Percentiles rank a stretch among this genome's conserved stretches.
Conservation (phyloP, 345 rosid genomes). For the Populus alba region DNA sequence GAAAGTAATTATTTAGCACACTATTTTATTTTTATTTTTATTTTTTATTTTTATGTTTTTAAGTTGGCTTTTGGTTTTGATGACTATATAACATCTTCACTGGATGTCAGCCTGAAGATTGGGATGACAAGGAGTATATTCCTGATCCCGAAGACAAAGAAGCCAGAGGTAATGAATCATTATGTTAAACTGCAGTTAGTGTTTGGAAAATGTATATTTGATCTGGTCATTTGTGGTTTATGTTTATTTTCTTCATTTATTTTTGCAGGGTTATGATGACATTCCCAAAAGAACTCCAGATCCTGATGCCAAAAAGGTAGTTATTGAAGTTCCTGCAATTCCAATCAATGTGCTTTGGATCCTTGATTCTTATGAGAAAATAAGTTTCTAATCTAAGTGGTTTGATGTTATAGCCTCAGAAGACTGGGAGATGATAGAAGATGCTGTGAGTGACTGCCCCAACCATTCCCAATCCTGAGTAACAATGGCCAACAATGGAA, state of each 20-base stretch:
- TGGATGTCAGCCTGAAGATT: conserved; percentile 82
- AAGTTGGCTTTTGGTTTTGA: not conserved
- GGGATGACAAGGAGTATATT: conserved; percentile 91
- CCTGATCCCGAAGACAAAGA: conserved; percentile 90
- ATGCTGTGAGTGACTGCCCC: conserved; percentile 98
- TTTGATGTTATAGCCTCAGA: conserved; percentile 64
- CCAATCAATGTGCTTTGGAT: not conserved
- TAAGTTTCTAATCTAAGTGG: conserved; percentile 10
- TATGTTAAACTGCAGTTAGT: not conserved
- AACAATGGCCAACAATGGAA: conserved; percentile 94
- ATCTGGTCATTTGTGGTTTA: not conserved
- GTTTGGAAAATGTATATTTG: not conserved
- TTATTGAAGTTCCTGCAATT: not conserved
- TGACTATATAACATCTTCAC: conserved; percentile 1
- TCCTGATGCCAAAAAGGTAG: conserved; percentile 86
- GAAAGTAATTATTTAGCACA: conserved; percentile 42
- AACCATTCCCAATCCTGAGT: conserved; percentile 94
- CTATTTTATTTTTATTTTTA: not conserved
- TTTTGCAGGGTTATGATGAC: conserved; percentile 78
- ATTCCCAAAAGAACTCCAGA: conserved; percentile 87
- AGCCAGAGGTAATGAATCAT: conserved; percentile 68
- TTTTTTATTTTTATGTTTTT: too few species aligned
- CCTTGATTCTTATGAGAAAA: not conserved
- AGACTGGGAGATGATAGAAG: conserved; percentile 99
- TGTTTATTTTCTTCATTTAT: not conserved